Evolutionary conservation across 495 filamentous ascomycete species (phyloP).

Genomic region (Podospora didyma): DNA sequence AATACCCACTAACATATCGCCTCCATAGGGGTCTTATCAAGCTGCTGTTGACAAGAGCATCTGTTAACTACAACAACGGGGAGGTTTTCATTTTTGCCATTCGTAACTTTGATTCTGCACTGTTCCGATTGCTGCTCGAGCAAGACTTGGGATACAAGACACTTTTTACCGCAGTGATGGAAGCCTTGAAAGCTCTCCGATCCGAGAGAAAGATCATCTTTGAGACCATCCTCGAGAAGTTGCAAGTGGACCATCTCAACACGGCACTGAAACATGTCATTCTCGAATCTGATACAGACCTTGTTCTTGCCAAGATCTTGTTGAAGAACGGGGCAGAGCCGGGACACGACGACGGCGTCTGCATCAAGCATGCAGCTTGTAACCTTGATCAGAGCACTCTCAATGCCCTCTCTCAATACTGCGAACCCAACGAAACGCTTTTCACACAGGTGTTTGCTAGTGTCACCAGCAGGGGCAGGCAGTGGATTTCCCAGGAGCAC

Average conservation of each 20-base stretch:
- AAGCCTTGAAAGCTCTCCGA: constrained; percentile 17
- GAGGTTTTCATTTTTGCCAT: constrained; percentile 28
- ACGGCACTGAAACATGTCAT: constrained; percentile 22
- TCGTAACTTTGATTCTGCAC: constrained; percentile 17
- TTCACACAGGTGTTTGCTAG: constrained; percentile 20
- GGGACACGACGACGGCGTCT: constrained; percentile 22
- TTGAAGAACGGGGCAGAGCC: constrained; percentile 25
- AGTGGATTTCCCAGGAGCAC: constrained; percentile 32
- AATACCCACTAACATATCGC: not conserved
- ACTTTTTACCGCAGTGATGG: constrained; percentile 20
- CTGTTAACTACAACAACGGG: constrained; percentile 30
- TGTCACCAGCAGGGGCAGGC: constrained; percentile 18
- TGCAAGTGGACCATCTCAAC: constrained; percentile 28
- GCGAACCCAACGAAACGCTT: constrained; percentile 6
- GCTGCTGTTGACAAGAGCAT: constrained; percentile 19
- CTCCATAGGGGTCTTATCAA: constrained; percentile 12
- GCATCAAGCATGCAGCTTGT: constrained; percentile 27
- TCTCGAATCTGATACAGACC: constrained; percentile 19
- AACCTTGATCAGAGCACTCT: constrained; percentile 19
- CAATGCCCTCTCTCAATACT: constrained; percentile 15
- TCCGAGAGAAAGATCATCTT: constrained; percentile 14
- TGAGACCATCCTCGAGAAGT: constrained; percentile 9
- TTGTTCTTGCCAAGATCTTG: constrained; percentile 16
- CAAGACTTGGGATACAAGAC: constrained; percentile 24
- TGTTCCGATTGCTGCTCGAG: constrained; percentile 23